Evolutionary conservation across 805 yeast species (phyloP).

Genomic region (Ogataea nitratoaversa): DNA sequence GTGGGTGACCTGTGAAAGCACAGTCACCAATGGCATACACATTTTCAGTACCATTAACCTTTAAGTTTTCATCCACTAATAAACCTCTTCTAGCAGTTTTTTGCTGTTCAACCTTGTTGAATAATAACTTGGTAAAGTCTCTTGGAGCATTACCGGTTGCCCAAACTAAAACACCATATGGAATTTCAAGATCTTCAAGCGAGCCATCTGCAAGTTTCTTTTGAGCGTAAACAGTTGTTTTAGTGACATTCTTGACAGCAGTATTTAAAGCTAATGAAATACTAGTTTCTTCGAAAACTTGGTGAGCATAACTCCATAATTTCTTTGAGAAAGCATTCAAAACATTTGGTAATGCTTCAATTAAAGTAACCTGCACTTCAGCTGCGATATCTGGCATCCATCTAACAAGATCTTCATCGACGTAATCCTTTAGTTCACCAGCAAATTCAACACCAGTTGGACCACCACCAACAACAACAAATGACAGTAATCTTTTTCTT

Average conservation of each 20-base stretch:
- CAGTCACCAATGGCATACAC: slow-evolving; percentile 53
- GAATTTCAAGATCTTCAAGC: slow-evolving; percentile 36
- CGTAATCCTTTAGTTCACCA: slow-evolving; percentile 53
- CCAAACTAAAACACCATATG: slow-evolving; percentile 55
- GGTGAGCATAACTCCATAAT: slow-evolving; percentile 47
- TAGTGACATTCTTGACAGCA: slow-evolving; percentile 46
- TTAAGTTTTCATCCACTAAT: slow-evolving; percentile 43
- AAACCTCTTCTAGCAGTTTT: slow-evolving; percentile 51
- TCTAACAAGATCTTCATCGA: slow-evolving; percentile 49
- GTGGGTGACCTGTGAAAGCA: slow-evolving; percentile 52
- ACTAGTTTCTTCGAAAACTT: slow-evolving; percentile 47
- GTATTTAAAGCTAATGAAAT: slow-evolving; percentile 45
- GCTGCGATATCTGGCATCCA: slow-evolving; percentile 53
- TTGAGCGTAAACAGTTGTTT: slow-evolving; percentile 38
- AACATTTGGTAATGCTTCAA: slow-evolving; percentile 52
- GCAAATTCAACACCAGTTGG: slow-evolving; percentile 59
- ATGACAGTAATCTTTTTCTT: slow-evolving; percentile 47
- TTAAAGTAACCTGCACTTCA: slow-evolving; percentile 45
- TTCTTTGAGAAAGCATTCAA: slow-evolving; percentile 48
- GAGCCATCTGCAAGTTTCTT: slow-evolving; percentile 41
- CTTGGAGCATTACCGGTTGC: slow-evolving; percentile 57
- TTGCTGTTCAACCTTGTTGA: slow-evolving; percentile 45
- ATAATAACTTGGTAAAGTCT: slow-evolving; percentile 40
- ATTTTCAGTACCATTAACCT: slow-evolving; percentile 45
- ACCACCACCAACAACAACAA: slow-evolving; percentile 56